A percentile compares a stretch with the other conserved stretches of the same genome.
These are phyloP conservation scores for Alternaria sp. DNA, from an alignment of 2,329 filamentous ascomycete genomes.

Conservation along the genomic window DNA sequence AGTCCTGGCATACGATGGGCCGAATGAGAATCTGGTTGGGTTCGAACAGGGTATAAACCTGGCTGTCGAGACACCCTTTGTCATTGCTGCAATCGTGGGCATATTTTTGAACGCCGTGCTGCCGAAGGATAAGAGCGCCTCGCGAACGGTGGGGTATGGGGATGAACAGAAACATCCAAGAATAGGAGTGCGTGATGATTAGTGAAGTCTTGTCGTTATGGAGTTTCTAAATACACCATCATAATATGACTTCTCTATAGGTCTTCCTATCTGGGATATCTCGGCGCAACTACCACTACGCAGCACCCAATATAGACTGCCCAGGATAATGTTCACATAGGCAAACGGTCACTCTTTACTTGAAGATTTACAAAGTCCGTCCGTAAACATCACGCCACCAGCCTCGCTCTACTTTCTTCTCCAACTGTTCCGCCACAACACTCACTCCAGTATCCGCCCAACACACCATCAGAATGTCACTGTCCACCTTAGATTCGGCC, in stretches of 20 bases:
- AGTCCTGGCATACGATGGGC: slow-evolving; percentile 50
- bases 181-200: slow-evolving; percentile 11
- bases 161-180: slow-evolving; percentile 21
- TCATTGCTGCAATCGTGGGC: slow-evolving; percentile 49
- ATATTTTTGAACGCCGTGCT: slow-evolving; percentile 55
- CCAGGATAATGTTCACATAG: neutral
- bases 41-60: slow-evolving; percentile 54
- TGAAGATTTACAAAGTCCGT: neutral
- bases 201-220: neutral
- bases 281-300: neutral
- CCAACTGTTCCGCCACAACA: neutral
- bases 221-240: neutral
- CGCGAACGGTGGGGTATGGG: slow-evolving; percentile 6
- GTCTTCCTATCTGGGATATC: neutral
- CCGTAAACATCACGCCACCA: neutral
- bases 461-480: neutral
- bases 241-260: neutral
- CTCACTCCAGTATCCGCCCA: neutral
- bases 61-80: slow-evolving; percentile 54
- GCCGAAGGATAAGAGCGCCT: slow-evolving; percentile 39
- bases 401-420: slow-evolving; percentile 3
- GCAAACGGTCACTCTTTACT: neutral
- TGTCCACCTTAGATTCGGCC: neutral
- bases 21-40: slow-evolving; percentile 49
- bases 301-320: neutral